Conservation (phyloP, 805 yeast genomes). For the Saccharomyces kudriavzevii region DNA sequence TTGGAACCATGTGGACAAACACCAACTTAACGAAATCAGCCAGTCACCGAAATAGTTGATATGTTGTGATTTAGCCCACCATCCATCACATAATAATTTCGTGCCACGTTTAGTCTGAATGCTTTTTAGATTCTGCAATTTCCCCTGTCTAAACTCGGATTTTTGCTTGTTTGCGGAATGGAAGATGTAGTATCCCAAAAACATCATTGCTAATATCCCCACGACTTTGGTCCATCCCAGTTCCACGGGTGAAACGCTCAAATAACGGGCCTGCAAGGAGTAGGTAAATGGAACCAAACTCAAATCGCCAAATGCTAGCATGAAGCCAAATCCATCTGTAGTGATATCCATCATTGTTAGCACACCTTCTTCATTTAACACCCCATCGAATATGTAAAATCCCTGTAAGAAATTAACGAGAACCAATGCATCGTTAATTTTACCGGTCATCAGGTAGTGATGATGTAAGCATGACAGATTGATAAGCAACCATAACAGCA, state of each 20-base stretch:
- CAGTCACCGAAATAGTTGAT: constrained; percentile 95
- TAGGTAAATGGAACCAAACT: constrained; percentile 90
- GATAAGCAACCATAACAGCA: constrained; percentile 75
- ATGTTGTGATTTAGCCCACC: constrained; percentile 95
- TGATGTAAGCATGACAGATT: constrained; percentile 75
- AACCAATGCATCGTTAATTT: constrained; percentile 61
- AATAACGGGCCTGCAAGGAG: constrained; percentile 74
- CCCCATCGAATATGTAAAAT: constrained; percentile 85
- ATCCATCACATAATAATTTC: constrained; percentile 75
- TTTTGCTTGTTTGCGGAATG: constrained; percentile 79
- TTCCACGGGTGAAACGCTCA: constrained; percentile 53
- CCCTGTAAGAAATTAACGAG: constrained; percentile 64
- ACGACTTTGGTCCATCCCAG: constrained; percentile 19
- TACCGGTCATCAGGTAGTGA: constrained; percentile 56
- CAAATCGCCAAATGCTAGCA: constrained; percentile 92
- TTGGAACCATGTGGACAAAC: constrained; percentile 75
- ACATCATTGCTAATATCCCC: constrained; percentile 40
- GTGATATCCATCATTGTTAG: constrained; percentile 93
- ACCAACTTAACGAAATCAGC: constrained; percentile 86
- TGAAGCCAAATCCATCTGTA: constrained; percentile 94
- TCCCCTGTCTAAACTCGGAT: constrained; percentile 72
- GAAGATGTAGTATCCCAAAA: constrained; percentile 72
- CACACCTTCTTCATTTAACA: constrained; percentile 80
- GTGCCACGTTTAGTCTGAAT: constrained; percentile 73
- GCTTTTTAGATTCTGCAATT: constrained; percentile 56